Conservation (phyloP, 2,329 filamentous ascomycete genomes). For the Xylaria sp. region DNA sequence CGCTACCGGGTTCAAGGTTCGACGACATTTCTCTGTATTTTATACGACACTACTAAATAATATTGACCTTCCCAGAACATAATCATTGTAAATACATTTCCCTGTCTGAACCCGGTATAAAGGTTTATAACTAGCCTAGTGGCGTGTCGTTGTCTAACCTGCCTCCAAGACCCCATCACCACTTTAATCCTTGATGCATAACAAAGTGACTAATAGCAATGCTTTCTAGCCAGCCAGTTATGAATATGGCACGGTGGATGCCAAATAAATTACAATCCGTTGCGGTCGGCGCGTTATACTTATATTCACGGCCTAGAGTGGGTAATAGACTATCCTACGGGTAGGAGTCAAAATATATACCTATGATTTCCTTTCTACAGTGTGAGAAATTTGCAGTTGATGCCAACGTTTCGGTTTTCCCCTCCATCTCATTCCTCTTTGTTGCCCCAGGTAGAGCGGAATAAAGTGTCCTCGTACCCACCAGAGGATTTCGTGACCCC, state of each 20-base stretch:
- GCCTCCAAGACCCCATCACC: not conserved
- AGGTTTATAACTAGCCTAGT: not conserved
- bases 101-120: not conserved
- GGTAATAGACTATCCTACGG: not conserved
- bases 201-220: not conserved
- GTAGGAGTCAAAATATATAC: not conserved
- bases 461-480: not conserved
- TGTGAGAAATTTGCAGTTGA: not conserved
- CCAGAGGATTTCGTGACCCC: conserved; percentile 4
- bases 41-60: not conserved
- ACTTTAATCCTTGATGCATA: not conserved
- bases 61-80: not conserved
- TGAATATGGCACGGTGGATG: not conserved
- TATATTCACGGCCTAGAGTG: not conserved
- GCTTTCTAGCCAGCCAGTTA: not conserved
- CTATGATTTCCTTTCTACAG: not conserved
- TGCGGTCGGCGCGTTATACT: not conserved
- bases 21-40: not conserved
- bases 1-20: not conserved
- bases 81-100: not conserved
- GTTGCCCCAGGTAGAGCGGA: not conserved
- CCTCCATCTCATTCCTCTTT: not conserved
- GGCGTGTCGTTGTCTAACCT: not conserved
- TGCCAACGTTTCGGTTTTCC: not conserved
- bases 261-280: not conserved